These are phyloP conservation scores for Spergularia bocconei DNA, from an alignment of 148 eudicot species.

Conservation along the genomic window DNA sequence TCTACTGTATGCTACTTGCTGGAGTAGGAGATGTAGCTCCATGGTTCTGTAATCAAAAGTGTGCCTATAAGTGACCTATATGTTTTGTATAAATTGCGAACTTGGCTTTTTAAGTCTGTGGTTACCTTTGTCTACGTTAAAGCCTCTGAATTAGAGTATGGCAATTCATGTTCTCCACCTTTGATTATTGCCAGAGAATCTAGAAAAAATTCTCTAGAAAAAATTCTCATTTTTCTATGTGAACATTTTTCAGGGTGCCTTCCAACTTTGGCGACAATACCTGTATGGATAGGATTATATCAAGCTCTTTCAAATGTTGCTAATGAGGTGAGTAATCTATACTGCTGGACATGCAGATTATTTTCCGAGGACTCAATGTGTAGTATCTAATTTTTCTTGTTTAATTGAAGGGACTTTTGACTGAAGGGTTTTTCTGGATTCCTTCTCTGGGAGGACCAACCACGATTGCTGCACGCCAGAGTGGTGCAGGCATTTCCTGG, in stretches of 20 bases:
- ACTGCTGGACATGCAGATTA: background rate
- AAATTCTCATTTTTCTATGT: background rate
- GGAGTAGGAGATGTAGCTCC: background rate
- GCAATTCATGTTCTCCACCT: background rate
- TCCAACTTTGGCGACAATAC: constrained; percentile 99
- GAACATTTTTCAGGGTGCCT: constrained; percentile 64
- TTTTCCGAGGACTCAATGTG: background rate
- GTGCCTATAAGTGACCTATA: background rate
- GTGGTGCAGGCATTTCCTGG: constrained; percentile 98
- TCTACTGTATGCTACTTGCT: background rate
- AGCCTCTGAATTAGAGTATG: background rate
- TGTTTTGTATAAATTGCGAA: background rate
- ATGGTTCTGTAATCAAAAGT: background rate
- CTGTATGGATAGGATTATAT: constrained; percentile 96
- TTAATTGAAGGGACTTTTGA: constrained; percentile 70
- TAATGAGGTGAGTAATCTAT: constrained; percentile 63
- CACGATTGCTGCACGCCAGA: constrained; percentile 96
- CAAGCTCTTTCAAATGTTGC: constrained; percentile 99
- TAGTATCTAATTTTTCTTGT: constrained; percentile 22
- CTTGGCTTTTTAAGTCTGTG: too few species aligned
- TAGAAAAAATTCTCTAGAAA: constrained; percentile 1
- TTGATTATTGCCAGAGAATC: background rate
- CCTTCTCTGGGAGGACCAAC: constrained; percentile 99
- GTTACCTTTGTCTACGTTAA: too few species aligned
- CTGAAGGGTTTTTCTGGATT: constrained; percentile 99